Conservation (phyloP, 2,329 filamentous ascomycete species). For the Emmonsiellopsis sp. region DNA sequence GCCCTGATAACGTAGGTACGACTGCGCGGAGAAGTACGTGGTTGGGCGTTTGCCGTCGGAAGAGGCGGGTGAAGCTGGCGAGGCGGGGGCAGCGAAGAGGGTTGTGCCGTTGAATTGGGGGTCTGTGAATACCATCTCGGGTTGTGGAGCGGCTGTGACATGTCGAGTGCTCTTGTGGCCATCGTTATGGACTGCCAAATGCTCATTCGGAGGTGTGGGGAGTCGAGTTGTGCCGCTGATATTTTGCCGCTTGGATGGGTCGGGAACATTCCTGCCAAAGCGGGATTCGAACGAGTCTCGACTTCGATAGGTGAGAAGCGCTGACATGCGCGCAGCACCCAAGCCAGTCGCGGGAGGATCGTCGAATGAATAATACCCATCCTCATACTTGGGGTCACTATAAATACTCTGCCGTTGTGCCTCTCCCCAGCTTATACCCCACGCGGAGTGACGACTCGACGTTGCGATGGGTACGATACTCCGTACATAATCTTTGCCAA, state of each 20-base stretch:
- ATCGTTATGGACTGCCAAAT: conserved; percentile 76
- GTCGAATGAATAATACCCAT: conserved; percentile 83
- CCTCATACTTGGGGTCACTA: conserved; percentile 95
- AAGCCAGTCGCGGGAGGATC: conserved; percentile 81
- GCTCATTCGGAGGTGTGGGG: conserved; percentile 55
- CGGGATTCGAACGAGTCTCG: conserved; percentile 94
- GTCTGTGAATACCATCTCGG: conserved; percentile 41
- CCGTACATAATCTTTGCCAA: conserved; percentile 53
- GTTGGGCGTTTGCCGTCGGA: conserved; percentile 37
- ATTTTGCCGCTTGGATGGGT: conserved; percentile 71
- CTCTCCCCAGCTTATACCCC: conserved; percentile 52
- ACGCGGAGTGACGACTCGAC: conserved; percentile 46
- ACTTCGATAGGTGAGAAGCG: conserved; percentile 88
- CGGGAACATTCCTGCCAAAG: conserved; percentile 86
- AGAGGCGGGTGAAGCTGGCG: conserved; percentile 22
- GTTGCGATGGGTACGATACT: conserved; percentile 48
- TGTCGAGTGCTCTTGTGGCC: conserved; percentile 57
- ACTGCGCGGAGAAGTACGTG: conserved; percentile 97
- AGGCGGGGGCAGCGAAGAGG: conserved; percentile 35
- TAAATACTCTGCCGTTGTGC: conserved; percentile 65
- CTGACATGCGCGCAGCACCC: conserved; percentile 92
- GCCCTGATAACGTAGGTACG: conserved; percentile 92
- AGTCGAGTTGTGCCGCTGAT: conserved; percentile 60
- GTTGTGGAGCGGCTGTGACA: conserved; percentile 11
- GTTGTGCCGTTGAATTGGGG: conserved; percentile 64